Evolutionary conservation across 768 basidiomycete species (phyloP), one percentile per base, ranked within the genome.

Genomic region (Crucibulum laeve): DNA sequence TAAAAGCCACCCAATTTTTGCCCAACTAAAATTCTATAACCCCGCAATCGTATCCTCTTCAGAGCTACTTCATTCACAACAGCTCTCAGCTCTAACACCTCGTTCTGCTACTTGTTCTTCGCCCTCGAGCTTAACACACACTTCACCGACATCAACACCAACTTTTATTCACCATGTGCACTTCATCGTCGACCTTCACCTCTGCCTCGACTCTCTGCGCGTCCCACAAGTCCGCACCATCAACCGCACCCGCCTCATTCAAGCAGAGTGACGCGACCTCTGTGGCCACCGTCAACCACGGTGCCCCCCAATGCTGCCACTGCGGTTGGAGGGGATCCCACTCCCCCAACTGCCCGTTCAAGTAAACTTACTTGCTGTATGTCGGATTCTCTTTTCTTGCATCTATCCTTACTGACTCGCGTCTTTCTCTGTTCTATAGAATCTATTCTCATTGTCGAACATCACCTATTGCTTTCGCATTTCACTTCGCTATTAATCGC

Each of bases 221-320:
- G 42, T 42, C 49, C 50, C 17, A 46, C 53, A 42, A 46, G 15
- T 42, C 26, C 37, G 34, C 34, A 17, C 38, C 26, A 22, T 34
- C 45, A 24, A 26, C 22, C 35, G 24, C 15, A 17, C 50, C 33
- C 46, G 57, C 58, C 49, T 55, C 58, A 40, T 51, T 13, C 5
- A 23, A 14, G 25, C 6, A n/a, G 5, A 25, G 7, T 5, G 40
- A 6, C 8, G 4, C 22, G 42, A 7, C 10, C 34, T 23, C 15
- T 7, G 26, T 5, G 5, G 48, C 63, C 38, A 57, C 65, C 25
- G 58, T 70, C 41, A 65, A 77, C 67, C 67, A 71, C 53, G 79
- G 74, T 67, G 70, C 77, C n/a, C 82, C 85, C 47, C 83, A 85
- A 60, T 87, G 85, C 67, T 85, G 82, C 71, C 82, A 85, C 59